Base-by-base conservation (phyloP, 2,329 filamentous ascomycete genomes). In the Epichloe typhina region DNA sequence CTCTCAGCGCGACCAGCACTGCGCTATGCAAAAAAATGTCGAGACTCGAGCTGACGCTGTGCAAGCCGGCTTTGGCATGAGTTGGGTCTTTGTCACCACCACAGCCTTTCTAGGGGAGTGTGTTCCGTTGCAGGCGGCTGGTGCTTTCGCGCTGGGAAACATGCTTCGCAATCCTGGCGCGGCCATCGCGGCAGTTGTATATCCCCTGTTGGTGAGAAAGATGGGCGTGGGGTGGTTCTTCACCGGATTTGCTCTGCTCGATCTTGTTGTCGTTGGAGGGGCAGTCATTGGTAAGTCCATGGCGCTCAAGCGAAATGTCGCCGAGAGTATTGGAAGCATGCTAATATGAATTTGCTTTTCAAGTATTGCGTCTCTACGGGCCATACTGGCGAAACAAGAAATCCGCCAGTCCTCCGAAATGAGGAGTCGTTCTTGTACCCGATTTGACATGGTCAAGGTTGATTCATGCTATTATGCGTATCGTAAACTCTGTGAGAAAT, bases 171-270 rank as follows among this genome's bases (percentile, higher is more conserved):
- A 70, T 48, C 60, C 65, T 6, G 67, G 62, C 4, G 67, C 67
- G 1, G 68, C 68, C 1, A 61, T 70, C 12, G 63, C 65, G 4
- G 65, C 69, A 1, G 63, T 63, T 0, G 58, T 69, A 40, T 62
- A 71, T 26, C 60, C 61, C 3, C 51, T 56, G 5, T 51, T 72
- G 2, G 56, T 69, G 2, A 54, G 57, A 12, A 57, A 49, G 11
- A 65, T 69, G 59, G 68, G 67, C 4, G 62, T 59, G 45, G 66
- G 67, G 2, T 71, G 65, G 64, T 67, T 64, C 35, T 72, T 71
- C 45, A 68, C 62, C 1, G 67, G 68, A 0, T 54, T 72, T 21
- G 64, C 61, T 0, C 42, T 66, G 1, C 50, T 70, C 17, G 63
- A 68, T 46, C 44, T 56, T 50, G 54, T 56, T 4, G 43, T 61